phyloP scores from a whole-genome alignment of 768 basidiomycete genomes.

The Collybia mongolica region DNA sequence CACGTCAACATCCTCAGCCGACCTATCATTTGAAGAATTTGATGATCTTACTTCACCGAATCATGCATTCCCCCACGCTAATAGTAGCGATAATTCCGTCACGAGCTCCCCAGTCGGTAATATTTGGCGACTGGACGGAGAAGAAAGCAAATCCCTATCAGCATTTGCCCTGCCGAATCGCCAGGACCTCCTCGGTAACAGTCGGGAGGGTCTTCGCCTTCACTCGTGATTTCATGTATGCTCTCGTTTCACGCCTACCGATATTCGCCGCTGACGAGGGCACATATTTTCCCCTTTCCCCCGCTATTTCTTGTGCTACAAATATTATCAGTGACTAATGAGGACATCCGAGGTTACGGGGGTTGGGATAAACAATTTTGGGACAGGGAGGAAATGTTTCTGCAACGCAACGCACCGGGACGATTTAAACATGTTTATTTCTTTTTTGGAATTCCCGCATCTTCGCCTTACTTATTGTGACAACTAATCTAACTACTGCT shows the following conservation, averaged over 20 bases:
- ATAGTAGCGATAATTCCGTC: slow-evolving; percentile 25
- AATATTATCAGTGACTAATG: slow-evolving; percentile 8
- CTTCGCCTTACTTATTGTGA: slow-evolving; percentile 12
- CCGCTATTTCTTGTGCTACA: slow-evolving; percentile 4
- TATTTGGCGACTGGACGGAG: slow-evolving; percentile 74
- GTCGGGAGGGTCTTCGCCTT: slow-evolving; percentile 31
- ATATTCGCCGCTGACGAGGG: neutral
- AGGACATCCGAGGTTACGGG: neutral
- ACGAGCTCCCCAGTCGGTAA: slow-evolving; percentile 39
- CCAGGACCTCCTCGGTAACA: slow-evolving; percentile 32
- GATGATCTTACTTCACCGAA: slow-evolving; percentile 33
- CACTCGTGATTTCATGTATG: slow-evolving; percentile 18
- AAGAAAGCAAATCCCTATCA: slow-evolving; percentile 59
- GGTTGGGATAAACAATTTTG: slow-evolving; percentile 1
- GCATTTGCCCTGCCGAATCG: slow-evolving; percentile 46
- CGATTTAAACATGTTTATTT: slow-evolving; percentile 8
- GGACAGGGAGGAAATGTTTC: slow-evolving; percentile 11
- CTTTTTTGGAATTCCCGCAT: slow-evolving; percentile 13
- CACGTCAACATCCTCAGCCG: slow-evolving; percentile 63
- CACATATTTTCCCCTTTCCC: neutral
- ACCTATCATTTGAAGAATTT: slow-evolving; percentile 62
- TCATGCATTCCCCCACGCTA: slow-evolving; percentile 24
- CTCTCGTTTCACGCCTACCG: neutral
- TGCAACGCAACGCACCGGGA: slow-evolving; percentile 13
- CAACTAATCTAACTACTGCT: slow-evolving; percentile 13